A percentile compares a stretch with the other conserved stretches of the same genome.
Conservation (phyloP, 2,329 filamentous ascomycete genomes). For the Thelonectria blattea region DNA sequence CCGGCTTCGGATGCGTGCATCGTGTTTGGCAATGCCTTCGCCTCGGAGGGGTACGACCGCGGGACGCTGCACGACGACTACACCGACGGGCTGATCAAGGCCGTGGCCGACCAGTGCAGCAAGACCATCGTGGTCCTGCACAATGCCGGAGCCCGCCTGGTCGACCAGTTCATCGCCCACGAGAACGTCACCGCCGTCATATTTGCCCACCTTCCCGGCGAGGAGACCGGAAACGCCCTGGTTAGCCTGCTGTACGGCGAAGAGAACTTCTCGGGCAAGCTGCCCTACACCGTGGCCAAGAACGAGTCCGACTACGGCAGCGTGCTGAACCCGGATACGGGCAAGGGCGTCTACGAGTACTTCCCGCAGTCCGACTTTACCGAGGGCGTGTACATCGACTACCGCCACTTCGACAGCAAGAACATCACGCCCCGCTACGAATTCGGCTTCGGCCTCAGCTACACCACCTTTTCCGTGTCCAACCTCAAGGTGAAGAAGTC, state of each 20-base stretch:
- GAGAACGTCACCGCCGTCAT: constrained; percentile 68
- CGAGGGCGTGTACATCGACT: constrained; percentile 70
- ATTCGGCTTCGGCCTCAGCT: constrained; percentile 71
- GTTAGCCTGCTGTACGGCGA: constrained; percentile 64
- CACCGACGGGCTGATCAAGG: neutral
- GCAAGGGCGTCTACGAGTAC: neutral
- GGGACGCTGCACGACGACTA: constrained; percentile 3
- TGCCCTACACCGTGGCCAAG: constrained; percentile 67
- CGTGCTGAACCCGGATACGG: neutral
- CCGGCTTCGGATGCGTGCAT: constrained; percentile 3
- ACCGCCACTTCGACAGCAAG: constrained; percentile 65
- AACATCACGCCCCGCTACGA: constrained; percentile 65
- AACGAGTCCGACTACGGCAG: constrained; percentile 56
- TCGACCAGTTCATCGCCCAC: constrained; percentile 68
- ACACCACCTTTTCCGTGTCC: constrained; percentile 63
- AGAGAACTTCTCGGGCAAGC: constrained; percentile 59
- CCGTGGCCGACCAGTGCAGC: neutral
- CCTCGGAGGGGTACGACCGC: constrained; percentile 1
- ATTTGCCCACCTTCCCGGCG: constrained; percentile 68
- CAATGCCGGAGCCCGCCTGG: constrained; percentile 64
- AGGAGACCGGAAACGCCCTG: constrained; percentile 65
- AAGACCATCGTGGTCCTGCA: constrained; percentile 64
- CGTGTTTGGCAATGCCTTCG: constrained; percentile 5
- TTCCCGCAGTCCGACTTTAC: constrained; percentile 53
- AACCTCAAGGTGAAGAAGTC: neutral